Evolutionary conservation across 2,329 filamentous ascomycete species (phyloP).

Genomic region (Aspergillus quadricinctus): DNA sequence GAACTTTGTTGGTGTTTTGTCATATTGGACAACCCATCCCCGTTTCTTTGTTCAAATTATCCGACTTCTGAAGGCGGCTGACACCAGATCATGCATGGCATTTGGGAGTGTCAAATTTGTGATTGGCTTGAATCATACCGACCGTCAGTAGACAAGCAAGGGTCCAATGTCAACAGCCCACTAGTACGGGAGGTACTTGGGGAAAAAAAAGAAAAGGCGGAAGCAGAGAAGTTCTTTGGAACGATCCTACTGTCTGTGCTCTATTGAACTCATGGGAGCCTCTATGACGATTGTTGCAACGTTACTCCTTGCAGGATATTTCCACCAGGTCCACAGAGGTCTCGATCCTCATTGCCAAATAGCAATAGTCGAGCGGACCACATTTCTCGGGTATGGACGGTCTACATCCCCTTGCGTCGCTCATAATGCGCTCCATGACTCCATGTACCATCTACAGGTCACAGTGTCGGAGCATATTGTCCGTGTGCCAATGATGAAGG

Average conservation of each 20-base stretch:
- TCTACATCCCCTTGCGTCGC: conserved; percentile 3
- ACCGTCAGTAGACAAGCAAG: not conserved
- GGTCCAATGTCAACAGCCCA: not conserved
- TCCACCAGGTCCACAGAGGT: not conserved
- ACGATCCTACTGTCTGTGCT: not conserved
- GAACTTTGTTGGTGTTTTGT: not conserved
- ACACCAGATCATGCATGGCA: not conserved
- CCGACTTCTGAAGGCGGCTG: not conserved
- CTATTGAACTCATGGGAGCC: no score
- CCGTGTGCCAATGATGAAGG: not conserved
- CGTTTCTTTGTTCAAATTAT: not conserved
- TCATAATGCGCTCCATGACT: not conserved
- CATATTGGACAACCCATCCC: not conserved
- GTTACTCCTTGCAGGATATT: not conserved
- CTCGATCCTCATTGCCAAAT: not conserved
- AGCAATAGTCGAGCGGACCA: not conserved
- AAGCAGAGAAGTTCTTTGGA: no score
- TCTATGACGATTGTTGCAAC: not conserved
- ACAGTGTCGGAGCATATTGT: not conserved
- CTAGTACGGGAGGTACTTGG: not conserved
- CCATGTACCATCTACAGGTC: not conserved
- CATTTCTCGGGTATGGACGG: not conserved
- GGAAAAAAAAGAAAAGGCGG: not conserved
- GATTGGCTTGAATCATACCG: conserved; percentile 1
- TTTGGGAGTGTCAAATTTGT: not conserved